Base-by-base conservation (phyloP, 2,329 filamentous ascomycete species). In the Huntiella abstrusa region DNA sequence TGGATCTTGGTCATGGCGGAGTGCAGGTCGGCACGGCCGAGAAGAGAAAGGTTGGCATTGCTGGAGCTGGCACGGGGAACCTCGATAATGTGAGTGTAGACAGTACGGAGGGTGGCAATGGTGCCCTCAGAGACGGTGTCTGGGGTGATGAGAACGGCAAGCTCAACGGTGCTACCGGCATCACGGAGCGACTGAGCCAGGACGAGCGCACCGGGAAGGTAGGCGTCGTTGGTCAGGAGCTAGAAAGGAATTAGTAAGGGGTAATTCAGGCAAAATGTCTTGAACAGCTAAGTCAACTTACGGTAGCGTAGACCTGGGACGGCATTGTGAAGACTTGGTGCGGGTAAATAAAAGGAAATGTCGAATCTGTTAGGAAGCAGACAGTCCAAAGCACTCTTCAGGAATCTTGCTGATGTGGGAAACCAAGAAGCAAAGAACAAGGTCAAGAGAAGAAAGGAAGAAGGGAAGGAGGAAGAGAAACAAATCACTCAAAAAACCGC, bases 1-100 rank as follows among this genome's bases (percentile, higher is more conserved):
- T 84, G 78, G 62, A 98, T 87, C 67, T 98, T 98, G 54, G 91
- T 96, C 58, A 96, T 96, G 52, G 87, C 83, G 22, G 86, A 88
- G 57, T 88, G 78, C 43, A 98, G 71, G 58, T 98, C 91, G 52
- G 78, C 73, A 45, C 91, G 83, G 59, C 86, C 78, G 87, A 98
- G 95, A 47, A 96, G 73, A 60, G 80, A 77, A 48, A 98, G 74
- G 57, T 96, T 96, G 3, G 83, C 81, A 38, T 73, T 75, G 49
- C 73, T 69, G 60, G 87, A 96, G 52, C 73, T 73, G 57, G 95
- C 78, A 52, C 79, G 77, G 47, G 80, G 72, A 47, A 96, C 84
- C 32, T 87, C 80, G 52, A 96, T 80, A 50, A 96, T 69, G 59
- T 88, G 79, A 65, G 98, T 82, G 65, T 86, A 98, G 42, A 94